Evolutionary conservation across 1,284 basidiomycete species (phyloP), one percentile per base, ranked within the genome.

Genomic region (Tilletiaria anomala): DNA sequence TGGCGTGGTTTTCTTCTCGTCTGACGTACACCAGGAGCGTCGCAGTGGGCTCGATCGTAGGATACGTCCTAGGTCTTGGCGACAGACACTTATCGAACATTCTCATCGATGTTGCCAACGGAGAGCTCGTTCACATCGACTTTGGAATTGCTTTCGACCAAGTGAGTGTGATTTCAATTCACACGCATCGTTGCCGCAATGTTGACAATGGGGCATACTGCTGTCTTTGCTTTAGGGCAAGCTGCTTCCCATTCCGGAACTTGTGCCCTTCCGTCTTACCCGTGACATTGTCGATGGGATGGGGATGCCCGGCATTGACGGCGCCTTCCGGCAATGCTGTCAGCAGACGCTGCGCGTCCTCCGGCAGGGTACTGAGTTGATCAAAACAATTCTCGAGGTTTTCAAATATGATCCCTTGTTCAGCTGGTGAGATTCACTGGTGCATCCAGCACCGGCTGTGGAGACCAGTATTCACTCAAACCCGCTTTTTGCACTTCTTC

Each of bases 341-440:
- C 86, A 96, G 69, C 86, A 96, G 68, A 94, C 88, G 0, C 70
- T 97, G 12, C 78, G 87, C 12, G 88, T 96, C 6, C 70, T 96
- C 34, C 76, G 89, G 6, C 79, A 83, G 37, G 78, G 80, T 6
- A 83, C 84, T 0, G 80, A 81, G 42, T 77, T 91, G 33, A 81
- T 97, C 59, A 77, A 91, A 73, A 96, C 89, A 2, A 82, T 97
- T 0, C 74, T 97, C 26, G 89, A 94, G 61, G 91, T 96, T 10
- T 93, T 96, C 76, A 87, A 85, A 66, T 79, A 94, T 61, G 91
- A 97, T 68, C 91, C 93, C 0, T 73, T 97, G 11, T 84, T 93
- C 56, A 81, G 78, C 17, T 97, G 91, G 91, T 80, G 44, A 42
- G 75, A 65, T 15, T 11, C 14, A 33, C 10, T 38, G 5, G 3